Percentiles rank a stretch among this genome's conserved stretches.
phyloP scores from a whole-genome alignment of 78 protist genomes.

The Tieghemostelium lacteum region DNA sequence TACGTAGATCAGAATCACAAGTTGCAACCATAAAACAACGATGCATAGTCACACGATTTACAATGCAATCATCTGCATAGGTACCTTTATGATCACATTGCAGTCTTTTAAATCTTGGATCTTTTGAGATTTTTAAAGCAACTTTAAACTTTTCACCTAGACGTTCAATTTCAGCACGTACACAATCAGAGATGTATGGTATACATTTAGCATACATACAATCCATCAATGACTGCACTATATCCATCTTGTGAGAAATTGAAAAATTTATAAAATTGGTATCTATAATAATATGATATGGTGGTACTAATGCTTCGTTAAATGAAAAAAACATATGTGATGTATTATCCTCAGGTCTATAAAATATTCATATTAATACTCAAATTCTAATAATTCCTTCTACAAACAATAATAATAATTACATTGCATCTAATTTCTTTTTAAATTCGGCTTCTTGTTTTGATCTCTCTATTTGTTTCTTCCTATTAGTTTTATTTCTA shows the following conservation, averaged over 20 bases:
- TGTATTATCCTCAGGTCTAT: conserved; percentile 75
- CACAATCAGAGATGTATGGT: conserved; percentile 97
- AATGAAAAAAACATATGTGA: conserved; percentile 94
- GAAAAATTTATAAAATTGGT: conserved; percentile 99
- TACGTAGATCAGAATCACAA: conserved; percentile 97
- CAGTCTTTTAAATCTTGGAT: conserved; percentile 97
- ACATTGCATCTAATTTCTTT: conserved; percentile 66
- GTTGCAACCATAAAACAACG: conserved; percentile 97
- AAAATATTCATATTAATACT: neutral
- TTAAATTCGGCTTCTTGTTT: conserved; percentile 32
- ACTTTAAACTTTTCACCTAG: conserved; percentile 94
- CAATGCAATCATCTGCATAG: conserved; percentile 99
- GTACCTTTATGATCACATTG: conserved; percentile 95
- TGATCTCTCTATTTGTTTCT: conserved; percentile 63
- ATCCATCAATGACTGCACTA: conserved; percentile 95
- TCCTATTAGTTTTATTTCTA: conserved; percentile 53
- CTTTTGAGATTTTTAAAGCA: conserved; percentile 95
- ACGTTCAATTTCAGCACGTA: conserved; percentile 99
- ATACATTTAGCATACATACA: conserved; percentile 97
- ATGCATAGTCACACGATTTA: conserved; percentile 89
- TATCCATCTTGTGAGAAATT: conserved; percentile 96
- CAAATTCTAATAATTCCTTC: no score
- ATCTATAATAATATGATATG: conserved; percentile 98
- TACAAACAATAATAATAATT: neutral
- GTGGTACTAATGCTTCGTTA: conserved; percentile 98